phyloP scores from a whole-genome alignment of 2,329 filamentous ascomycete species.

The Phaeosphaeriaceae sp. region DNA sequence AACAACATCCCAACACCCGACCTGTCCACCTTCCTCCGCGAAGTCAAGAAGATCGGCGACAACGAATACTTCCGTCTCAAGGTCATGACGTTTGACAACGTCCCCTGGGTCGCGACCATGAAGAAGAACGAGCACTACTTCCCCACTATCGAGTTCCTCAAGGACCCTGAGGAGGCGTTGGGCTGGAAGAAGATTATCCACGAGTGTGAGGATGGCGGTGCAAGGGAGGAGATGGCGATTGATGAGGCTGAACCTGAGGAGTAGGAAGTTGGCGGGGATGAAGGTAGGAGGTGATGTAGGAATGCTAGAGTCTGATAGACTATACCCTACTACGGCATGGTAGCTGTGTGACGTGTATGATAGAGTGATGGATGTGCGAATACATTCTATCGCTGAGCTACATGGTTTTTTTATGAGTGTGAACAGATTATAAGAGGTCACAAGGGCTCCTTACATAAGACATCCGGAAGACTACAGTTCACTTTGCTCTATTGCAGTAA shows the following conservation, averaged over 20 bases:
- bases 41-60: slow-evolving; percentile 87
- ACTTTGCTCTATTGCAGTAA: too few relatives aligned
- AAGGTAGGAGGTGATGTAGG: too few relatives aligned
- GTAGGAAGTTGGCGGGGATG: slow-evolving; percentile 10
- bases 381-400: too few relatives aligned
- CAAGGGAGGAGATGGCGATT: slow-evolving; percentile 36
- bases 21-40: slow-evolving; percentile 78
- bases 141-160: slow-evolving; percentile 70
- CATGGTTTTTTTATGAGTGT: too few relatives aligned
- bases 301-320: too few relatives aligned
- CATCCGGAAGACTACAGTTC: too few relatives aligned
- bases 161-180: slow-evolving; percentile 59
- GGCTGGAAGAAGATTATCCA: slow-evolving; percentile 67
- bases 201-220: slow-evolving; percentile 54
- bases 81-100: slow-evolving; percentile 97
- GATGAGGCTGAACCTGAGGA: slow-evolving; percentile 40
- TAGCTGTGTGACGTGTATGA: too few relatives aligned
- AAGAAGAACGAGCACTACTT: slow-evolving; percentile 99
- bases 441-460: too few relatives aligned
- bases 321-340: too few relatives aligned
- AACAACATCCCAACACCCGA: slow-evolving; percentile 88
- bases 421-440: too few relatives aligned
- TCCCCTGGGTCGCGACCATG: slow-evolving; percentile 99
- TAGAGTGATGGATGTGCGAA: too few relatives aligned
- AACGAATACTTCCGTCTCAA: slow-evolving; percentile 98